These are phyloP conservation scores for Eleusine coracana DNA, from an alignment of 176 grass and related monocot species.

Conservation along the genomic window DNA sequence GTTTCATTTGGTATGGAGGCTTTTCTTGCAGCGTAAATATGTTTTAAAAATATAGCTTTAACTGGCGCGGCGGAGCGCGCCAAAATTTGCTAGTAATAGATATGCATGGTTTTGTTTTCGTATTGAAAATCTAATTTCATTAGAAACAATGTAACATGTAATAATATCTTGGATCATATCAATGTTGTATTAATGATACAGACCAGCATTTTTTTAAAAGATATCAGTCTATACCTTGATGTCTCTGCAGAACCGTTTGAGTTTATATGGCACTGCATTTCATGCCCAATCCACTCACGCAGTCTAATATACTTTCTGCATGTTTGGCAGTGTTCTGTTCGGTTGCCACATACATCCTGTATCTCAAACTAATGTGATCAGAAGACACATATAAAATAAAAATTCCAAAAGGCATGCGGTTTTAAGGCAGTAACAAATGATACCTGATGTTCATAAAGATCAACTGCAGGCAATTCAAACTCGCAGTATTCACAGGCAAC, in stretches of 20 bases:
- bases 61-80: too few species aligned
- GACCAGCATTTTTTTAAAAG: neutral
- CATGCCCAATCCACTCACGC: slow-evolving; percentile 67
- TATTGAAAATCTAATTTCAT: neutral
- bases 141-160: neutral
- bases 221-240: slow-evolving; percentile 59
- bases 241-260: slow-evolving; percentile 56
- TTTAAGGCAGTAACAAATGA: slow-evolving; percentile 25
- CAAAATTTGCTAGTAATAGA: too few species aligned
- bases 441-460: slow-evolving; percentile 91
- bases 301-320: slow-evolving; percentile 90
- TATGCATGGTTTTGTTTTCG: neutral
- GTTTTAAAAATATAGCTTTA: too few species aligned
- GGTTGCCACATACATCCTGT: slow-evolving; percentile 96
- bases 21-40: too few species aligned
- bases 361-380: slow-evolving; percentile 35
- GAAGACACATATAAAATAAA: neutral
- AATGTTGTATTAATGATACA: slow-evolving; percentile 9
- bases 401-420: neutral
- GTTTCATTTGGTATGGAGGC: too few species aligned
- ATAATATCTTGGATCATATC: slow-evolving; percentile 11
- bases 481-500: slow-evolving; percentile 91
- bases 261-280: slow-evolving; percentile 66
- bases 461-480: slow-evolving; percentile 81
- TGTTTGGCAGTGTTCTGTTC: slow-evolving; percentile 79